A percentile compares a stretch with the other conserved stretches of the same genome.
Conservation (phyloP, 2,329 filamentous ascomycete genomes). For the Pseudogymnoascus pannorum region DNA sequence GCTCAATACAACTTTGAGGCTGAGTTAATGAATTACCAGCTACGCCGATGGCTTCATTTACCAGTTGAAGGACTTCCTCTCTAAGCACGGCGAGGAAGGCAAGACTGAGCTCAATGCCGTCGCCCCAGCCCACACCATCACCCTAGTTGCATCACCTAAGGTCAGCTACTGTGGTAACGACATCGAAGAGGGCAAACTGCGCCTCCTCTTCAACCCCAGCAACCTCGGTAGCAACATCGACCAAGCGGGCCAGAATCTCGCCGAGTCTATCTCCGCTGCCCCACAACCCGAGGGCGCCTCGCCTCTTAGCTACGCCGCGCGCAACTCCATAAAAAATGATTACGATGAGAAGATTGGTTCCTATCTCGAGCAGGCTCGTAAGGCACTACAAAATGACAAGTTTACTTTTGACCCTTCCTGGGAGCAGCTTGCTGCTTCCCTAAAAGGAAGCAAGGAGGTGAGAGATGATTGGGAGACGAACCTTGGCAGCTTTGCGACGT, state of each 20-base stretch:
- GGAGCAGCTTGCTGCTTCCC: constrained; percentile 35
- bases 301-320: constrained; percentile 37
- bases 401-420: constrained; percentile 42
- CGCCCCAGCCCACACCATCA: constrained; percentile 36
- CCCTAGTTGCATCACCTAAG: constrained; percentile 40
- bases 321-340: constrained; percentile 35
- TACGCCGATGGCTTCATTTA: constrained; percentile 38
- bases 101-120: constrained; percentile 43
- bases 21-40: constrained; percentile 23
- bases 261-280: constrained; percentile 40
- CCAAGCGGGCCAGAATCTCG: constrained; percentile 32
- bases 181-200: constrained; percentile 39
- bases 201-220: constrained; percentile 39
- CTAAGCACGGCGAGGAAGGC: constrained; percentile 32
- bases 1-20: not conserved
- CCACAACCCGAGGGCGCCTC: constrained; percentile 25
- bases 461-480: constrained; percentile 37
- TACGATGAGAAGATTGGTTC: constrained; percentile 39
- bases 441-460: constrained; percentile 31
- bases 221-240: constrained; percentile 40
- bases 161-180: constrained; percentile 39
- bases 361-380: constrained; percentile 32
- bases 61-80: constrained; percentile 34
- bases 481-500: constrained; percentile 34
- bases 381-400: constrained; percentile 32